These are phyloP conservation scores for Carnegiea gigantea DNA, from an alignment of 179 eudicot species.

Conservation along the genomic window DNA sequence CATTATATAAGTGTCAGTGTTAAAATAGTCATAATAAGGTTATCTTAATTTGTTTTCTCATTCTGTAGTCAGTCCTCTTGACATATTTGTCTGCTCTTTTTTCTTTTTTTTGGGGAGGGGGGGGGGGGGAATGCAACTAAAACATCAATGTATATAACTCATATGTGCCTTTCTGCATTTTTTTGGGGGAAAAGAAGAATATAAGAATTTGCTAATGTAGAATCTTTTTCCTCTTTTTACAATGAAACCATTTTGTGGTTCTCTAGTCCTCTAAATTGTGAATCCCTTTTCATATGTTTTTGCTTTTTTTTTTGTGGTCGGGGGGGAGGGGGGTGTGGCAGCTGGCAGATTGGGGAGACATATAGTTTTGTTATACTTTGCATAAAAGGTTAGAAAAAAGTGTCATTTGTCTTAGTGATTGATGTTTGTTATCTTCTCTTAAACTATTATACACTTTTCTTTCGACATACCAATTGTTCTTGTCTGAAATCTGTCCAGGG, in stretches of 20 bases:
- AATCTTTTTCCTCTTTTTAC: background rate
- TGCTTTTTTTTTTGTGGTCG: background rate
- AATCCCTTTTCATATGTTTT: background rate
- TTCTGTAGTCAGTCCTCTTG: background rate
- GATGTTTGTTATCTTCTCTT: background rate
- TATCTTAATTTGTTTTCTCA: background rate
- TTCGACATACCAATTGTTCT: background rate
- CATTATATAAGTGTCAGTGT: background rate
- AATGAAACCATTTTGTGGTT: background rate
- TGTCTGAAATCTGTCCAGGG: constrained; percentile 45
- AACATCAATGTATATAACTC: constrained; percentile 1
- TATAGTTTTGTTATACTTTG: background rate
- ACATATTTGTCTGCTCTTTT: background rate
- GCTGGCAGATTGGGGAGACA: background rate
- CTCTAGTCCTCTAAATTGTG: too few relatives aligned
- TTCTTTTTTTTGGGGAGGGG: background rate
- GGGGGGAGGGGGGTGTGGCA: background rate
- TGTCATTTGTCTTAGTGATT: background rate
- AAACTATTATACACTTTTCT: too few relatives aligned
- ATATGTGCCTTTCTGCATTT: background rate
- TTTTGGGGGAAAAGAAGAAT: background rate
- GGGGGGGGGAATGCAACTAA: background rate
- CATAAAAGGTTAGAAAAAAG: background rate
- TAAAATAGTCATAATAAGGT: background rate
- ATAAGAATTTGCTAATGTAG: background rate